These are phyloP conservation scores for Botrytis byssoidea DNA, from an alignment of 2,329 filamentous ascomycete species.

Conservation along the genomic window DNA sequence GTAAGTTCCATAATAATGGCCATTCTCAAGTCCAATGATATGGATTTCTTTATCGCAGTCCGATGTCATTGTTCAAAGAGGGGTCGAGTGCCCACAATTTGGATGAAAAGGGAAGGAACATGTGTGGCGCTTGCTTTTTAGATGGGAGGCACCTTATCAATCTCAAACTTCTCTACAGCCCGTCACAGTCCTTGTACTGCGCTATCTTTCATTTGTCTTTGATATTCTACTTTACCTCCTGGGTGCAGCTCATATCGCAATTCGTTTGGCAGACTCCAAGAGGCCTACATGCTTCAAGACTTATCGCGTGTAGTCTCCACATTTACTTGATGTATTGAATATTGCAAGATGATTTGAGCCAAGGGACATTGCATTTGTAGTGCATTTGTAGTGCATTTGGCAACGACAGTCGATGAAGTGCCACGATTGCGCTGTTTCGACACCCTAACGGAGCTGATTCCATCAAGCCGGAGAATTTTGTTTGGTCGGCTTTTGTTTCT, in stretches of 20 bases:
- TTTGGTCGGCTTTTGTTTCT: background rate
- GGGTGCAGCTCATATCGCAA: background rate
- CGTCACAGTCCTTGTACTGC: background rate
- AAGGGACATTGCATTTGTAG: too few species aligned
- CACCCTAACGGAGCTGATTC: background rate
- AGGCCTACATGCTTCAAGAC: background rate
- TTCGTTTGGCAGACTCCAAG: background rate
- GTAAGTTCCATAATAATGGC: background rate
- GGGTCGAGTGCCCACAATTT: background rate
- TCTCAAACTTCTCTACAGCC: background rate
- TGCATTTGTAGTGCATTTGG: background rate
- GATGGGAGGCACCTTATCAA: background rate
- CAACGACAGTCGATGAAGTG: background rate
- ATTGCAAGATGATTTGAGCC: background rate
- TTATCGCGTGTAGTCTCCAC: background rate
- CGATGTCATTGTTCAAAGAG: background rate
- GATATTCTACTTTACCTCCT: background rate
- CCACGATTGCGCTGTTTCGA: background rate
- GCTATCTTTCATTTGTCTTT: background rate
- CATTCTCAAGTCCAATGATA: background rate
- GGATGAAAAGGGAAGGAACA: background rate
- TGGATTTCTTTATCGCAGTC: background rate
- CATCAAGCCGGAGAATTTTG: background rate
- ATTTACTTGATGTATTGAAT: background rate
- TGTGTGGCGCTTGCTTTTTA: background rate